Evolutionary conservation across 2,329 filamentous ascomycete genomes (phyloP), one percentile per base, ranked within the genome.

Genomic region (Calonectria honghensis): DNA sequence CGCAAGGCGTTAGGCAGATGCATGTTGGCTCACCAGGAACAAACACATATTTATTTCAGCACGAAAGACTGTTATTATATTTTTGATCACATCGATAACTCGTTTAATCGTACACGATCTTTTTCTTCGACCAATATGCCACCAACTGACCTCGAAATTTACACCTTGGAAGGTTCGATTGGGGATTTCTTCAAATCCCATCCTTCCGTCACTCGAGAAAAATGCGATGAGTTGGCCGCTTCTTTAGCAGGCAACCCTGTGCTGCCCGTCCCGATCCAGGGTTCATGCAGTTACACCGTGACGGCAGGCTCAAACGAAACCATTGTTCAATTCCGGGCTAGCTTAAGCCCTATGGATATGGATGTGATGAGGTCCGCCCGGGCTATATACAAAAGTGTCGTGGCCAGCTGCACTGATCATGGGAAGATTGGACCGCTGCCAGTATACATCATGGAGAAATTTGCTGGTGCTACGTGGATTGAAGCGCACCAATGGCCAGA

Each of bases 281-380:
- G 51, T 29, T n/a, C 66, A 24, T 45, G 37, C 27, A 68, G 66
- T 39, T 68, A 59, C 41, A 68, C 66, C 9, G 35, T 68, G 4
- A 48, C 66, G 7, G 51, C 66, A 1, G 51, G 66, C 37, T 11
- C 16, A 57, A 59, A 59, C 24, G 16, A 20, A 14, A 59, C 51
- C 11, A 59, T 59, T 39, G 37, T 59, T 31, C 66, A 59, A 35
- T 68, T 68, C 32, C 51, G 51, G 20, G 14, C 11, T 29, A 29
- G 35, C 35, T 59, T 37, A 32, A n/a, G 24, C 9, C 27, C 52
- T 7, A n/a, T 59, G 13, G 29, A 68, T 4, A 24, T 35, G 27
- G 27, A 31, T 31, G 31, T 35, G 32, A 48, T 59, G 16, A 68
- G 29, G 16, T 52, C 57, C 14, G 51, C 66, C 16, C 18, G 31